Base-by-base conservation (phyloP, 2,329 filamentous ascomycete species). In the Alternaria sp. region DNA sequence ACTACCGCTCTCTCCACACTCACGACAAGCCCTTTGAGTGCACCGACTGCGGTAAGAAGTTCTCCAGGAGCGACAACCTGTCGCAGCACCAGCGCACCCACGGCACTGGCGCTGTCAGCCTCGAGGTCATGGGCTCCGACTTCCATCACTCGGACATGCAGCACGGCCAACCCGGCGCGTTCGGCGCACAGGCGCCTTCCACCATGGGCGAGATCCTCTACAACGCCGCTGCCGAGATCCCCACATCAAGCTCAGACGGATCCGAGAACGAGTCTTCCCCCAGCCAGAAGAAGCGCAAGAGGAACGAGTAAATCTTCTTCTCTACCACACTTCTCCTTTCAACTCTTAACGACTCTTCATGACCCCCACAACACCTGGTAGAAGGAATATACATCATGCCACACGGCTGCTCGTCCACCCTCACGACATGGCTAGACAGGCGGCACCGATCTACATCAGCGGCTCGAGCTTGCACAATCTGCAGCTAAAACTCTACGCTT, bases 1-100 rank as follows among this genome's bases (percentile, higher is more conserved):
- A 99, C 86, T 97, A 97, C 86, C 91, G 96, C 73, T 98, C 96
- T 62, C 93, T 99, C 51, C 96, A 99, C 86, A 99, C 96, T 1
- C 91, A 97, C 78, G 96, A 98, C 80, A 99, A 98, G 89, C 96
- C 96, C 6, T 99, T 98, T 76, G 93, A 97, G 84, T 99, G 96
- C 86, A 88, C 90, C 70, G 95, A 99, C 84, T 99, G 96, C 77
- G 95, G 96, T 74, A 99, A 99, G 91, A 97, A 97, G 86, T 99
- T 98, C 84, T 98, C 95, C 20, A 91, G 96, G 75, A 97, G 93
- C 73, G 96, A 99, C 84, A 99, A 99, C 85, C 88, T 99, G 15
- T 92, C 94, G 23, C 96, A 99, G 83, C 96, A 99, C 80, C 91
- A 96, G 68, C 90, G 96, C 67, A 99, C 96, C 5, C 96, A 99